Conservation (phyloP, 495 filamentous ascomycete species). For the Xylaria bambusicola region DNA sequence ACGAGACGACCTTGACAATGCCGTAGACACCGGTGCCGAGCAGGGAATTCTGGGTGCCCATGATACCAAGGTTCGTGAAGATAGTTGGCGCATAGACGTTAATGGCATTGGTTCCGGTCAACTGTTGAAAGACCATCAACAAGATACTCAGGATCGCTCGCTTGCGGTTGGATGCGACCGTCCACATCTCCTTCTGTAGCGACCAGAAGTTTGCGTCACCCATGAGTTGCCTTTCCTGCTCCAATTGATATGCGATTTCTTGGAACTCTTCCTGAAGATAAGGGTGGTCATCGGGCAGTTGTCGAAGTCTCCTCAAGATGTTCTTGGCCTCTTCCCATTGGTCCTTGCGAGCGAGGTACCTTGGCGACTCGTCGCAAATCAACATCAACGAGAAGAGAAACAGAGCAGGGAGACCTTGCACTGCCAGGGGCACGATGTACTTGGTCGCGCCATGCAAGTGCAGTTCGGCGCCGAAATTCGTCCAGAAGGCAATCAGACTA, state of each 20-base stretch:
- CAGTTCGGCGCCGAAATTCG: conserved; percentile 60
- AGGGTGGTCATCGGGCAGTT: conserved; percentile 57
- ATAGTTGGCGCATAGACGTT: conserved; percentile 77
- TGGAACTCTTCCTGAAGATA: conserved; percentile 68
- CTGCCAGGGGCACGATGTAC: conserved; percentile 68
- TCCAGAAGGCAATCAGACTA: conserved; percentile 66
- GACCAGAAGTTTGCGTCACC: conserved; percentile 64
- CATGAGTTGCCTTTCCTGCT: conserved; percentile 65
- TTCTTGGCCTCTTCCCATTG: conserved; percentile 66
- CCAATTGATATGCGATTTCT: conserved; percentile 68
- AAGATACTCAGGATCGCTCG: conserved; percentile 59
- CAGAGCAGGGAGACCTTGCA: conserved; percentile 65
- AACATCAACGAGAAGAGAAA: conserved; percentile 60
- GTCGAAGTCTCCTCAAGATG: conserved; percentile 58
- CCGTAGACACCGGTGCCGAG: conserved; percentile 68
- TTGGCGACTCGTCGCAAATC: conserved; percentile 67
- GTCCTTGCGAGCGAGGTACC: conserved; percentile 69
- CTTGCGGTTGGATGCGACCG: conserved; percentile 64
- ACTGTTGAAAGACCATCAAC: conserved; percentile 73
- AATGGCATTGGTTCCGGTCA: conserved; percentile 64
- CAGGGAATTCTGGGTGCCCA: conserved; percentile 49
- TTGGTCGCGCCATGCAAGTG: conserved; percentile 53
- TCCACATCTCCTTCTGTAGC: conserved; percentile 72
- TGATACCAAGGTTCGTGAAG: conserved; percentile 62
- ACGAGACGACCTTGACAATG: conserved; percentile 60